phyloP scores from a whole-genome alignment of 257 asterid genomes.

The Dorcoceras hygrometricum region DNA sequence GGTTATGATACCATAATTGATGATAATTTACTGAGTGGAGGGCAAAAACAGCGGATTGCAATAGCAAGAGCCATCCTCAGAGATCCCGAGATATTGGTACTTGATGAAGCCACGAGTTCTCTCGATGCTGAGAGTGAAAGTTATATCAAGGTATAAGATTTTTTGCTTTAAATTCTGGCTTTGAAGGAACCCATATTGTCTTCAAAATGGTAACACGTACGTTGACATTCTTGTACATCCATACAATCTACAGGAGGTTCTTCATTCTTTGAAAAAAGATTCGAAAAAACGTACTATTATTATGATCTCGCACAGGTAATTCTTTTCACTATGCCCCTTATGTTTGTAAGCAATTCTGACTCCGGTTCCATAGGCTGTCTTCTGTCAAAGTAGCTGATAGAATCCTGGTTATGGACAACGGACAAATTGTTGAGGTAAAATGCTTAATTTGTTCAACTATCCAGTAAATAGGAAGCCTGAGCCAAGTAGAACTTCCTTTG shows the following conservation, averaged over 20 bases:
- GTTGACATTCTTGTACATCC: not conserved
- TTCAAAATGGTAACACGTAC: not conserved
- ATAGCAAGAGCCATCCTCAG: slow-evolving; percentile 65
- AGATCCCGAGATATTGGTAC: slow-evolving; percentile 49
- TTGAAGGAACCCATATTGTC: not conserved
- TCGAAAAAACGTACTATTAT: slow-evolving; percentile 31
- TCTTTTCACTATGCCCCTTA: not conserved
- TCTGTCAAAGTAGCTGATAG: slow-evolving; percentile 43
- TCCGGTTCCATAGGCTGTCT: slow-evolving; percentile 36
- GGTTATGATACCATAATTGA: slow-evolving; percentile 48
- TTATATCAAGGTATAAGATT: slow-evolving; percentile 32
- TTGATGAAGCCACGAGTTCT: slow-evolving; percentile 73
- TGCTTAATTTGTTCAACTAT: not conserved
- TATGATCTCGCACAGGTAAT: slow-evolving; percentile 46
- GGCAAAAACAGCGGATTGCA: slow-evolving; percentile 71
- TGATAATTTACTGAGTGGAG: slow-evolving; percentile 55
- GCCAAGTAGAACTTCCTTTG: slow-evolving; percentile 1
- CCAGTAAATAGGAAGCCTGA: not conserved
- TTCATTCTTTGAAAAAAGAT: slow-evolving; percentile 34
- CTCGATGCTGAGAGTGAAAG: slow-evolving; percentile 61
- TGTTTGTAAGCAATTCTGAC: not conserved
- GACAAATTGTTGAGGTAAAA: slow-evolving; percentile 41
- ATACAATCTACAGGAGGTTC: slow-evolving; percentile 32
- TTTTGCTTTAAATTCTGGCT: not conserved
- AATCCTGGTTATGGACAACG: slow-evolving; percentile 41